Evolutionary conservation across 1,284 basidiomycete genomes (phyloP).

Genomic region (Ceratobasidium sp.): DNA sequence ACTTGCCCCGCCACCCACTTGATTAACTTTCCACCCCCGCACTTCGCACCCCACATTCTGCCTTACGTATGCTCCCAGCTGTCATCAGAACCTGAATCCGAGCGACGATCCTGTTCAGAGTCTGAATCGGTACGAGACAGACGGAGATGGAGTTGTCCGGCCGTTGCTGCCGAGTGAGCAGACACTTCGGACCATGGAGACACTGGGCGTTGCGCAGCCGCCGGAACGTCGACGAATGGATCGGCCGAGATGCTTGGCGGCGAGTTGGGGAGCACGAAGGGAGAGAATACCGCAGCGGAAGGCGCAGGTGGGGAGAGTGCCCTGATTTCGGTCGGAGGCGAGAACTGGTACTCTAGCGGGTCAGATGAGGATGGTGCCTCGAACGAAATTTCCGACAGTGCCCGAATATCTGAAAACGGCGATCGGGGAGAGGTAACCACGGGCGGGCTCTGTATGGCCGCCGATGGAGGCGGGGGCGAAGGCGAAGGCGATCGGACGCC

Average conservation of each 20-base stretch:
- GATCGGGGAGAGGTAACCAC: conserved; percentile 35
- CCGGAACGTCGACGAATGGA: conserved; percentile 39
- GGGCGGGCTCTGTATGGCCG: conserved; percentile 12
- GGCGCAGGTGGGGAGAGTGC: neutral
- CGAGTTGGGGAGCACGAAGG: conserved; percentile 35
- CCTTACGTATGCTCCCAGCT: conserved; percentile 43
- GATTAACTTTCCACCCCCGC: neutral
- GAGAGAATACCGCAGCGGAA: conserved; percentile 24
- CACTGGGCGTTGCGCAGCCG: conserved; percentile 18
- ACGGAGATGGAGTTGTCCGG: conserved; percentile 35
- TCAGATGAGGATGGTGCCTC: conserved; percentile 40
- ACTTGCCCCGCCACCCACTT: neutral
- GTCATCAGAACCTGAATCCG: conserved; percentile 40
- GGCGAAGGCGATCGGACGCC: conserved; percentile 11
- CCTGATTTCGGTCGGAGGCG: conserved; percentile 19
- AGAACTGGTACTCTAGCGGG: conserved; percentile 37
- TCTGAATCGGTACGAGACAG: conserved; percentile 40
- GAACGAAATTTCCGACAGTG: conserved; percentile 41
- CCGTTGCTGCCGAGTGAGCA: conserved; percentile 17
- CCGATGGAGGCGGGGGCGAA: conserved; percentile 5
- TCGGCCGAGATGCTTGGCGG: conserved; percentile 31
- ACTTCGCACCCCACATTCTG: neutral
- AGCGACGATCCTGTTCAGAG: conserved; percentile 35
- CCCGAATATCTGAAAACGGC: conserved; percentile 38
- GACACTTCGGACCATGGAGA: conserved; percentile 43